phyloP scores from a whole-genome alignment of 805 yeast species.

The Zygotorulaspora danielsina region DNA sequence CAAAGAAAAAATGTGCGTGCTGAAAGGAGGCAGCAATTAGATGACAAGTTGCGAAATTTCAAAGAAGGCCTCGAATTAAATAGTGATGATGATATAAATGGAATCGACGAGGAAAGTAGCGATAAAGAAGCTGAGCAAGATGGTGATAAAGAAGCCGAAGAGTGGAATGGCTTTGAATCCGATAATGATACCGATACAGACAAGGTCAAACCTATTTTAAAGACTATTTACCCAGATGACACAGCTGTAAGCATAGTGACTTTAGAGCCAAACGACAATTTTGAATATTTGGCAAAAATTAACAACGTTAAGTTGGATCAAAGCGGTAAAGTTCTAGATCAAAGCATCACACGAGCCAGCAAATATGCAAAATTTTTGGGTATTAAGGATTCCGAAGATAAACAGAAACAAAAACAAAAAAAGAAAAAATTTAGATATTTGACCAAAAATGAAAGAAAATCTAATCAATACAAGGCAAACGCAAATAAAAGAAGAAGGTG shows the following conservation, averaged over 20 bases:
- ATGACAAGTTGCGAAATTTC: conserved; percentile 46
- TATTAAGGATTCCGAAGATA: conserved; percentile 40
- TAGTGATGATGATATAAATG: too few species aligned
- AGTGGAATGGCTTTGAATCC: conserved; percentile 39
- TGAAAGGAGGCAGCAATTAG: conserved; percentile 63
- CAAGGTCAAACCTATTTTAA: conserved; percentile 32
- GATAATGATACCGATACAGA: conserved; percentile 24
- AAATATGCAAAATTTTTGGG: conserved; percentile 73
- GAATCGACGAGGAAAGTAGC: conserved; percentile 25
- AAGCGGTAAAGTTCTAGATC: conserved; percentile 65
- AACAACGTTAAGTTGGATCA: conserved; percentile 68
- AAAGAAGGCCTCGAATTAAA: conserved; percentile 27
- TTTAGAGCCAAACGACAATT: conserved; percentile 43
- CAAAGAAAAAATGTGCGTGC: conserved; percentile 62
- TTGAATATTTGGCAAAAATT: conserved; percentile 58
- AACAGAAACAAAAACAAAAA: conserved; percentile 35
- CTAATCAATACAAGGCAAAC: conserved; percentile 47
- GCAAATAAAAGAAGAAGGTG: conserved; percentile 30
- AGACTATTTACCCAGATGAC: conserved; percentile 36
- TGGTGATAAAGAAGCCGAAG: conserved; percentile 29
- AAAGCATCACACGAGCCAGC: conserved; percentile 73
- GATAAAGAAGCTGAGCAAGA: conserved; percentile 17
- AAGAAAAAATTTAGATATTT: conserved; percentile 87
- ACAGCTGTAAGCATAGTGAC: conserved; percentile 48
- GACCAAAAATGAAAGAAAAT: conserved; percentile 71